phyloP scores from a whole-genome alignment of 805 yeast genomes.

The Ogataea trehaloabstinens region DNA sequence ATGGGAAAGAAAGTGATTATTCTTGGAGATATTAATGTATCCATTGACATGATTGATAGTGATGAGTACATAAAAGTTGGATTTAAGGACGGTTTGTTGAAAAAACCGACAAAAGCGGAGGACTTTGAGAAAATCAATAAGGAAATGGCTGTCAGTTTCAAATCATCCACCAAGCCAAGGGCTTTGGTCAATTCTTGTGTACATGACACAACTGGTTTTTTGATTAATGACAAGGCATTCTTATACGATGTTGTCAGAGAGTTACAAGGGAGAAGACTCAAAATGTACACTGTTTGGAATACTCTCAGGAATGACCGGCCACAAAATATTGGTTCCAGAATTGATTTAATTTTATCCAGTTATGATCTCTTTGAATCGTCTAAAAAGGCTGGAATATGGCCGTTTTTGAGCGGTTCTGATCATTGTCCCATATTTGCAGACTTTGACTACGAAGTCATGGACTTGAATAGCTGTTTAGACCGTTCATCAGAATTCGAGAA shows the following conservation, averaged over 20 bases:
- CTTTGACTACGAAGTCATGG: conserved; percentile 32
- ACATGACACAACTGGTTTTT: conserved; percentile 26
- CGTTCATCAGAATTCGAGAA: conserved; percentile 4
- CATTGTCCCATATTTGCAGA: conserved; percentile 91
- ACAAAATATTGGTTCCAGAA: conserved; percentile 81
- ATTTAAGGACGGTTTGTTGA: conserved; percentile 36
- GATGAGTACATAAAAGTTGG: conserved; percentile 63
- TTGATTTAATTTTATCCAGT: conserved; percentile 70
- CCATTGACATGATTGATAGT: conserved; percentile 76
- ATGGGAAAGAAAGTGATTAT: conserved; percentile 69
- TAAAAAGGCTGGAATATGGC: conserved; percentile 56
- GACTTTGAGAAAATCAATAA: conserved; percentile 38
- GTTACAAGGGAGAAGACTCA: conserved; percentile 53
- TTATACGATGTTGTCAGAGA: conserved; percentile 60
- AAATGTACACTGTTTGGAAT: conserved; percentile 92
- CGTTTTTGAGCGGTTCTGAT: conserved; percentile 79
- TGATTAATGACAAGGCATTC: conserved; percentile 37
- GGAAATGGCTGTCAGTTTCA: conserved; percentile 32
- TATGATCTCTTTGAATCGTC: conserved; percentile 32
- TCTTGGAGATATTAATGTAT: conserved; percentile 87
- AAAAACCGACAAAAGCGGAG: conserved; percentile 18
- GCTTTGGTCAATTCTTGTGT: conserved; percentile 44
- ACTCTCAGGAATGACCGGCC: conserved; percentile 73
- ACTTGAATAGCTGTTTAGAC: conserved; percentile 2
- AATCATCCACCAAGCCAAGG: conserved; percentile 41